These are phyloP conservation scores for Aspergillus brunneoviolaceus DNA, from an alignment of 2,329 filamentous ascomycete species.

Conservation along the genomic window DNA sequence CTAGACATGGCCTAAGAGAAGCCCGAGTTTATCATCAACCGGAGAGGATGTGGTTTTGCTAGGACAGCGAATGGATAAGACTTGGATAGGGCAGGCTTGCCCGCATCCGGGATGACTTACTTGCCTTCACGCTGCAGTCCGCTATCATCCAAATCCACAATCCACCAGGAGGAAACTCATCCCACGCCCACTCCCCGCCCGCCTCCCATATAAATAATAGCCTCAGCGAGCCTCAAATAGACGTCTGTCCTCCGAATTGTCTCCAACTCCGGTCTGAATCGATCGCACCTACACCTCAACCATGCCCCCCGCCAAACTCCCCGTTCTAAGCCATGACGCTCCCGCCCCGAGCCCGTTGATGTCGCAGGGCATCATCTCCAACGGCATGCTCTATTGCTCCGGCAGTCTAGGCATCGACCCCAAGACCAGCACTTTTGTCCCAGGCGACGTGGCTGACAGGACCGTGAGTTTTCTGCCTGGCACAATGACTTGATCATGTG, in stretches of 20 bases:
- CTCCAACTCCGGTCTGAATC: no score
- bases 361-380: conserved; percentile 27
- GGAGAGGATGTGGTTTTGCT: no score
- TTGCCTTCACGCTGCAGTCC: background rate
- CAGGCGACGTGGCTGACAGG: conserved; percentile 23
- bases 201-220: no score
- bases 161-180: background rate
- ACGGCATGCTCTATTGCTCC: conserved; percentile 27
- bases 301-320: conserved; percentile 7
- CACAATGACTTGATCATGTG: background rate
- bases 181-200: background rate
- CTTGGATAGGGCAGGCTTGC: background rate
- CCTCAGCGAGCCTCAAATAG: no score
- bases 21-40: no score
- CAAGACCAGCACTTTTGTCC: conserved; percentile 20
- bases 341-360: conserved; percentile 23
- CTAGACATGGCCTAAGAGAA: no score
- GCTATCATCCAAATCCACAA: background rate
- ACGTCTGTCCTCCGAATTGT: no score
- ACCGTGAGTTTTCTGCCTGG: conserved; percentile 15
- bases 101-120: background rate
- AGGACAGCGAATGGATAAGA: no score
- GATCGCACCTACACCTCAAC: background rate
- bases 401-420: conserved; percentile 27
- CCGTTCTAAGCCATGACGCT: conserved; percentile 15